Percentiles rank a stretch among this genome's conserved stretches.
These are phyloP conservation scores for Batkoa obscura DNA, from an alignment of 371 early-diverging fungal genomes.

Conservation along the genomic window DNA sequence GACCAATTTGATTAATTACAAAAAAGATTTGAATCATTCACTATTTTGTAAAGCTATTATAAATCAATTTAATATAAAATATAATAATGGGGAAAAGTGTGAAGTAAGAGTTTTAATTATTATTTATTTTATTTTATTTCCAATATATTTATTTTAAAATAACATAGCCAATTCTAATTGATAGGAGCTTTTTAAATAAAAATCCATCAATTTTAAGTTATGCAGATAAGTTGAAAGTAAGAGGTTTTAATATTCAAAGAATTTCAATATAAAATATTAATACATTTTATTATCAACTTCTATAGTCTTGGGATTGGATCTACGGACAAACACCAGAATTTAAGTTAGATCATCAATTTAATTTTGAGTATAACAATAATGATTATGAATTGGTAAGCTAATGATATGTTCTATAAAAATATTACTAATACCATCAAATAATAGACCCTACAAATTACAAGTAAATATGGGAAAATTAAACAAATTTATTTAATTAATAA, in stretches of 20 bases:
- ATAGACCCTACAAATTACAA: too few species aligned
- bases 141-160: slow-evolving; percentile 6
- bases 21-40: slow-evolving; percentile 60
- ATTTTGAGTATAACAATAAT: too few species aligned
- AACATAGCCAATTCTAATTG: slow-evolving; percentile 11
- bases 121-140: not conserved
- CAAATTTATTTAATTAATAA: too few species aligned
- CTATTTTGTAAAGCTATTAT: slow-evolving; percentile 57
- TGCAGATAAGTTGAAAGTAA: too few species aligned
- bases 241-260: too few species aligned
- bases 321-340: slow-evolving; percentile 88
- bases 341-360: slow-evolving; percentile 3
- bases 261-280: too few species aligned
- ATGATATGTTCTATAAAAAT: too few species aligned
- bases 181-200: slow-evolving; percentile 13
- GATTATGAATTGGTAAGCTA: too few species aligned
- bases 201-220: slow-evolving; percentile 7
- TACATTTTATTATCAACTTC: not conserved
- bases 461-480: too few species aligned
- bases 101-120: not conserved
- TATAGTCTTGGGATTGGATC: slow-evolving; percentile 72
- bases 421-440: too few species aligned
- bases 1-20: slow-evolving; percentile 55
- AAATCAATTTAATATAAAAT: not conserved
- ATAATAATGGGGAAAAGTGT: not conserved